Evolutionary conservation across 805 yeast species (phyloP).

Genomic region (Priceomyces fermenticarens): DNA sequence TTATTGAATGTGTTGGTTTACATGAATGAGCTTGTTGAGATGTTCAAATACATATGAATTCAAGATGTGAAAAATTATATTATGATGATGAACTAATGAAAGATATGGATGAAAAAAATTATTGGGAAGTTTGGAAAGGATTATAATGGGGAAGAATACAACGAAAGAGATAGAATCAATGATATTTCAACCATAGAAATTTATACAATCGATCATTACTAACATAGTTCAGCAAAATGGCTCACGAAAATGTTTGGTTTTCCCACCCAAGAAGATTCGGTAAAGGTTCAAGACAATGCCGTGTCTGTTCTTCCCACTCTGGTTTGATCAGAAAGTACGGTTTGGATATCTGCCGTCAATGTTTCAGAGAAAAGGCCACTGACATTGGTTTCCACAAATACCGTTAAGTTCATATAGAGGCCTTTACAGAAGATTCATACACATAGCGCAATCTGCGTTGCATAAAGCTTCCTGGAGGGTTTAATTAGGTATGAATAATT

Average conservation of each 20-base stretch:
- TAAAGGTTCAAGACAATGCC: conserved; percentile 99
- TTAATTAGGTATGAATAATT: conserved; percentile 6
- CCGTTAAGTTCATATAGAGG: conserved; percentile 60
- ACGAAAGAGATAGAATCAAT: too few species aligned
- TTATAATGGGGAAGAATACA: too few species aligned
- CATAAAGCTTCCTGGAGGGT: conserved; percentile 3
- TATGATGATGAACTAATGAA: too few species aligned
- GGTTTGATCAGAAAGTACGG: conserved; percentile 99
- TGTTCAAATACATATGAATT: too few species aligned
- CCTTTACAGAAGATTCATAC: conserved; percentile 3
- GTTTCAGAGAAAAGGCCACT: conserved; percentile 99
- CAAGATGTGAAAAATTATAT: too few species aligned
- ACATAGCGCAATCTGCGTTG: neutral
- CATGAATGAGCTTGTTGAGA: too few species aligned
- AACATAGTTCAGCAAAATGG: conserved; percentile 66
- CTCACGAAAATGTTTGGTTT: conserved; percentile 99
- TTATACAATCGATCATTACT: conserved; percentile 16
- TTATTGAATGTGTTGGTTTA: too few species aligned
- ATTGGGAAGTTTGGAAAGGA: too few species aligned
- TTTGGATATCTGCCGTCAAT: conserved; percentile 99
- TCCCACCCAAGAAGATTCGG: conserved; percentile 99
- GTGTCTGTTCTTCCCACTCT: conserved; percentile 97
- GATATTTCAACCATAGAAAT: neutral
- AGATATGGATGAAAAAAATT: too few species aligned
- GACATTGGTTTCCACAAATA: conserved; percentile 99